Conservation (phyloP, 2,329 filamentous ascomycete species). For the Coniochaeta hoffmannii region DNA sequence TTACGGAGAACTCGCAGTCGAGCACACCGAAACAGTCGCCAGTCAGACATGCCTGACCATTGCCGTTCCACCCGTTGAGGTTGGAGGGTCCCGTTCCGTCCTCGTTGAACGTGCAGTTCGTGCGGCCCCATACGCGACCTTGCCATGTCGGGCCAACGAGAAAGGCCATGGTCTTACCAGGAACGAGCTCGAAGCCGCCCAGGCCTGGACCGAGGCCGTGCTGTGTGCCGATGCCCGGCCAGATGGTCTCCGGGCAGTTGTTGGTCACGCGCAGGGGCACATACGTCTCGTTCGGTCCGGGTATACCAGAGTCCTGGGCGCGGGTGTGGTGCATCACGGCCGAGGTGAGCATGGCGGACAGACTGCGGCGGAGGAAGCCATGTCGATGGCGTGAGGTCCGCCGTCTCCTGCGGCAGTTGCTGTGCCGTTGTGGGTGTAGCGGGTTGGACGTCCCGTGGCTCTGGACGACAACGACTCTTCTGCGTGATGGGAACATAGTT, state of each 20-base stretch:
- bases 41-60: constrained; percentile 57
- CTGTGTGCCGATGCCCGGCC: constrained; percentile 70
- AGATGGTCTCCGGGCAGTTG: constrained; percentile 62
- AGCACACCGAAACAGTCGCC: constrained; percentile 70
- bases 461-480: neutral
- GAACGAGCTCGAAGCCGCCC: constrained; percentile 60
- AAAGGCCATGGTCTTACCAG: constrained; percentile 51
- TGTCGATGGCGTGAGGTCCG: neutral
- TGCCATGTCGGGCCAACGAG: constrained; percentile 70
- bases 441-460: neutral
- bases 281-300: constrained; percentile 5
- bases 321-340: neutral
- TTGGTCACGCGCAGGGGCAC: constrained; percentile 64
- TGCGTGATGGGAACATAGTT: neutral
- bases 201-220: constrained; percentile 58
- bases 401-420: neutral
- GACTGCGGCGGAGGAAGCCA: neutral
- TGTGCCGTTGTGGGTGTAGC: neutral
- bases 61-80: constrained; percentile 26
- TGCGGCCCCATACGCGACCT: constrained; percentile 75
- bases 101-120: constrained; percentile 70
- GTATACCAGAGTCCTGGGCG: neutral
- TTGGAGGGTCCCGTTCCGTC: constrained; percentile 45
- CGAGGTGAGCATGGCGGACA: neutral
- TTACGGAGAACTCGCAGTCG: constrained; percentile 61